Evolutionary conservation across 2,329 filamentous ascomycete species (phyloP).

Genomic region (Neofusicoccum umdonicola): DNA sequence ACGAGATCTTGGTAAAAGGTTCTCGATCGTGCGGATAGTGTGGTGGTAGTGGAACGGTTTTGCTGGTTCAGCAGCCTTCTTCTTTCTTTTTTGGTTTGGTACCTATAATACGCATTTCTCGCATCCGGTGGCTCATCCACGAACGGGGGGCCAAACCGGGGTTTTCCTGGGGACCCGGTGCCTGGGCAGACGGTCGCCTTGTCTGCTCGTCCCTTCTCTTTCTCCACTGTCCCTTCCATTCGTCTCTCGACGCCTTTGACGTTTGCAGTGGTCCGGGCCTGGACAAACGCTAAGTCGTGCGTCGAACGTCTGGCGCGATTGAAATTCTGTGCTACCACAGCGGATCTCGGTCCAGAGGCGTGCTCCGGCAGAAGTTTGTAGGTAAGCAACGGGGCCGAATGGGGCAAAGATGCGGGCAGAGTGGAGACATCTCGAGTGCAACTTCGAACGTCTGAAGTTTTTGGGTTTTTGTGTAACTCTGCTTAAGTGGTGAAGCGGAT

Average conservation of each 20-base stretch:
- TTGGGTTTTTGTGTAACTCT: conserved; percentile 18
- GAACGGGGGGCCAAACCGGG: not conserved
- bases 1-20: conserved; percentile 1
- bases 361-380: not conserved
- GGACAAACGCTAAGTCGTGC: not conserved
- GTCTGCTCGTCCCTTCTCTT: not conserved
- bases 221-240: no score
- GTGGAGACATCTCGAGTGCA: not conserved
- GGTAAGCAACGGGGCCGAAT: not conserved
- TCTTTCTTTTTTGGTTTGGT: not conserved
- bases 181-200: no score
- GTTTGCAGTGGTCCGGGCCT: not conserved
- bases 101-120: no score
- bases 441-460: conserved; percentile 14
- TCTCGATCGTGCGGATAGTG: not conserved
- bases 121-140: not conserved
- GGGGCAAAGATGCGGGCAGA: not conserved
- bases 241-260: not conserved
- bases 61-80: not conserved
- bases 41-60: not conserved
- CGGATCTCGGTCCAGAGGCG: not conserved
- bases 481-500: not conserved
- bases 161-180: not conserved
- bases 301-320: not conserved
- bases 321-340: conserved; percentile 4